These are phyloP conservation scores for Boletus rubroflammeus DNA, from an alignment of 768 basidiomycete genomes.

Conservation along the genomic window DNA sequence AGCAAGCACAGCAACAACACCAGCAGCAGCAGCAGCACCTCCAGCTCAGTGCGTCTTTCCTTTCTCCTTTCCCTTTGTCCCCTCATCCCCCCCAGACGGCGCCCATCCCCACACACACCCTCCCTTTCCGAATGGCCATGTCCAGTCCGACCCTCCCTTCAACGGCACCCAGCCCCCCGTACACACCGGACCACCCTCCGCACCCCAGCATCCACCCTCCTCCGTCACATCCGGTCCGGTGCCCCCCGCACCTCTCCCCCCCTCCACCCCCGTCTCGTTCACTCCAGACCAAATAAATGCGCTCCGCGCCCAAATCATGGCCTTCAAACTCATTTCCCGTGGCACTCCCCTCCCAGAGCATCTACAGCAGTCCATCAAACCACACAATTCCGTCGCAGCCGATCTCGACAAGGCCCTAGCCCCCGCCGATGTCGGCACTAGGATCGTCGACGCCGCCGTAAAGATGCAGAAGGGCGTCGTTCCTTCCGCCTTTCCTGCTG, in stretches of 20 bases:
- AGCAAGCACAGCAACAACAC: constrained; percentile 27
- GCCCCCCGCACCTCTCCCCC: constrained; percentile 48
- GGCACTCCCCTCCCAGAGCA: constrained; percentile 65
- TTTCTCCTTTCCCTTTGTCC: not conserved
- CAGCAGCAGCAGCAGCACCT: constrained; percentile 29
- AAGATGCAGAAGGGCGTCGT: constrained; percentile 60
- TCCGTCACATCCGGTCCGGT: constrained; percentile 50
- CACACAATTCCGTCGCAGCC: constrained; percentile 55
- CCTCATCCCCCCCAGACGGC: constrained; percentile 31
- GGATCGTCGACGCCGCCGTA: constrained; percentile 71
- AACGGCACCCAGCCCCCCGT: constrained; percentile 22
- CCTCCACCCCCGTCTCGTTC: constrained; percentile 75
- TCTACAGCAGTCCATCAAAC: constrained; percentile 66
- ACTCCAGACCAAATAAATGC: constrained; percentile 70
- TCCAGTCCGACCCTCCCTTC: constrained; percentile 15
- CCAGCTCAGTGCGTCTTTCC: constrained; percentile 31
- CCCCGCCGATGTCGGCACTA: constrained; percentile 53
- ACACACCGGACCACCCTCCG: constrained; percentile 28
- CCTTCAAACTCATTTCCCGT: constrained; percentile 69
- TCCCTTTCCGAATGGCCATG: constrained; percentile 47
- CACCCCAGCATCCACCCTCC: constrained; percentile 29
- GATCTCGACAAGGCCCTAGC: constrained; percentile 66
- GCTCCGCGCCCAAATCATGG: constrained; percentile 79
- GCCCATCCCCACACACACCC: constrained; percentile 29
- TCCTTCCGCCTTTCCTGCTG: constrained; percentile 19